Evolutionary conservation across 2,329 filamentous ascomycete genomes (phyloP), one percentile per base, ranked within the genome.

Genomic region (Phyllosticta citriasiana): DNA sequence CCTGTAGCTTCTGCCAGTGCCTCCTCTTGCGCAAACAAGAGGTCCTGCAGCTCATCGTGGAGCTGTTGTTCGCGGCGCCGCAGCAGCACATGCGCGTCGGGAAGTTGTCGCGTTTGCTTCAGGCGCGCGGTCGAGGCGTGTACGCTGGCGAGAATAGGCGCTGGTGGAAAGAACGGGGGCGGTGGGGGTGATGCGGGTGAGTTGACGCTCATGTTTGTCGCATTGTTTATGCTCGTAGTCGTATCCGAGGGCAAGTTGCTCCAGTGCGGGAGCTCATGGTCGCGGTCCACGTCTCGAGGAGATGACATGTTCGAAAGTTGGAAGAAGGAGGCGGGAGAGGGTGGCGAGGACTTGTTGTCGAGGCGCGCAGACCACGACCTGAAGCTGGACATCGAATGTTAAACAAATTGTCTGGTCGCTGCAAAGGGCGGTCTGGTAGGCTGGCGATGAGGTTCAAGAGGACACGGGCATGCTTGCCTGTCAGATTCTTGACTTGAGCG

Each of bases 1-100:
- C 73, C 71, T 3, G 82, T 69, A 3, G 79, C 80, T 55, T 78
- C 76, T 51, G 80, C 73, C 30, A 86, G 73, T 19, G 80, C 82
- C 65, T 84, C 82, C 33, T 82, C 80, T 69, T 86, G 84, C 9
- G 82, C 81, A 70, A 86, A 83, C 24, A 86, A 79, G 10, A 85
- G 73, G 61, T 76, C 75, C 69, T 86, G 84, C 9, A 86, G 75
- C 63, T 82, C 80, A 58, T 77, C 76, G 67, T 86, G 78, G 9
- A 86, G 78, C 64, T 82, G 73, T 61, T 75, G 77, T 26, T 82
- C 77, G 67, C 80, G 77, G 62, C 81, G 75, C 65, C 80, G 77
- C 62, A 84, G 70, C 27, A 76, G 75, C n/a, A 81, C 68, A 27
- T 82, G 72, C 60, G 79, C 67, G 35, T 76, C 72, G 3, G 73